phyloP scores from a whole-genome alignment of 257 asterid genomes.

The Solanum tacnaense region DNA sequence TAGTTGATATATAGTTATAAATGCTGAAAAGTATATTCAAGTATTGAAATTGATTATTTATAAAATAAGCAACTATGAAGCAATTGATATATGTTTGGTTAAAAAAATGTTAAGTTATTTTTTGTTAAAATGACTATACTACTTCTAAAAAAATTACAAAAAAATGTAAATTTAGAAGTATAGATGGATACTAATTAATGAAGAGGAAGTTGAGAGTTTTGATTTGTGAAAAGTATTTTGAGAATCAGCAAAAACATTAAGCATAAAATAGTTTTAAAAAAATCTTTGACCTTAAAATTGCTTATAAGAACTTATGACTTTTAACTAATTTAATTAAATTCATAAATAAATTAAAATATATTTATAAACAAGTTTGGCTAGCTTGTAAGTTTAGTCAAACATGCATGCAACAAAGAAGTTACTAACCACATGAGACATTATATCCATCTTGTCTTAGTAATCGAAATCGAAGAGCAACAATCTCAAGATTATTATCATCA shows the following conservation, averaged over 20 bases:
- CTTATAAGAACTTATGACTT: no score
- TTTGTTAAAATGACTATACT: no score
- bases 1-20: background rate
- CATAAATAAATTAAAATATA: no score
- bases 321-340: no score
- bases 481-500: background rate
- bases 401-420: background rate
- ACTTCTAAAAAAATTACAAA: background rate
- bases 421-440: background rate
- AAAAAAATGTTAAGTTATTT: no score
- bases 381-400: background rate
- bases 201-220: background rate
- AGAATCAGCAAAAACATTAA: background rate
- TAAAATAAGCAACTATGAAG: background rate
- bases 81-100: no score
- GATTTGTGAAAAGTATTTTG: background rate
- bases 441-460: background rate
- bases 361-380: background rate
- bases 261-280: no score
- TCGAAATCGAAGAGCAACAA: conserved; percentile 1
- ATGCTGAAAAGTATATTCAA: background rate
- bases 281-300: no score
- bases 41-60: background rate
- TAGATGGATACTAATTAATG: background rate
- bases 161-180: background rate